phyloP scores from a whole-genome alignment of 2,329 filamentous ascomycete species.

The Talaromyces sp. region DNA sequence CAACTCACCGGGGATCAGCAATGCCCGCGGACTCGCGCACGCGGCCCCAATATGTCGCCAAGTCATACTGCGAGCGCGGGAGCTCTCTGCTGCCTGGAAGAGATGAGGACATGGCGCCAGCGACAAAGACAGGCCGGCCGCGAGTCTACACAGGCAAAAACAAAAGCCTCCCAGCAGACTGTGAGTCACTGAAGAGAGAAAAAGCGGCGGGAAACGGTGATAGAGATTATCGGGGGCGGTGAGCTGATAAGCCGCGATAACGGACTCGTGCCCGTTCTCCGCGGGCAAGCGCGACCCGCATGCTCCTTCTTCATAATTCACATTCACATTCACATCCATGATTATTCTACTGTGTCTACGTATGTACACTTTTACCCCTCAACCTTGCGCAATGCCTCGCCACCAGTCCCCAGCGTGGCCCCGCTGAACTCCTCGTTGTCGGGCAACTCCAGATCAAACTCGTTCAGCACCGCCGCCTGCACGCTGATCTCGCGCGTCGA shows the following conservation, averaged over 20 bases:
- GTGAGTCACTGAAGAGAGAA: constrained; percentile 4
- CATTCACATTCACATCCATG: background rate
- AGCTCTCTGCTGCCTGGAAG: constrained; percentile 69
- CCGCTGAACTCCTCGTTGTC: constrained; percentile 7
- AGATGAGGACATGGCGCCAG: constrained; percentile 53
- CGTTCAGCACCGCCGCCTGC: constrained; percentile 8
- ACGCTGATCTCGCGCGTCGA: constrained; percentile 1
- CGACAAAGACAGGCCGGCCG: background rate
- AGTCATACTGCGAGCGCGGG: constrained; percentile 85
- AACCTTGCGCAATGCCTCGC: constrained; percentile 9
- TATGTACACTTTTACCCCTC: constrained; percentile 5
- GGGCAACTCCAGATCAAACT: constrained; percentile 10
- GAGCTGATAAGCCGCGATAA: constrained; percentile 15
- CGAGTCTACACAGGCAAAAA: background rate
- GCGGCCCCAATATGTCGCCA: constrained; percentile 90
- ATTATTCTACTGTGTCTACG: background rate
- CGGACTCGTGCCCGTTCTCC: background rate
- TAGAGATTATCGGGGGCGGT: constrained; percentile 29
- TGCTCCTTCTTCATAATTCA: background rate
- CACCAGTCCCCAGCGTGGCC: constrained; percentile 2
- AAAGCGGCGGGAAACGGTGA: constrained; percentile 17
- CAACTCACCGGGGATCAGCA: constrained; percentile 79
- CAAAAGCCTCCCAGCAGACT: background rate
- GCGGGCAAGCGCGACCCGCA: background rate
- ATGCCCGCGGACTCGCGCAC: constrained; percentile 85